phyloP scores from a whole-genome alignment of 768 basidiomycete genomes.

The Boletus pseudopeckii region DNA sequence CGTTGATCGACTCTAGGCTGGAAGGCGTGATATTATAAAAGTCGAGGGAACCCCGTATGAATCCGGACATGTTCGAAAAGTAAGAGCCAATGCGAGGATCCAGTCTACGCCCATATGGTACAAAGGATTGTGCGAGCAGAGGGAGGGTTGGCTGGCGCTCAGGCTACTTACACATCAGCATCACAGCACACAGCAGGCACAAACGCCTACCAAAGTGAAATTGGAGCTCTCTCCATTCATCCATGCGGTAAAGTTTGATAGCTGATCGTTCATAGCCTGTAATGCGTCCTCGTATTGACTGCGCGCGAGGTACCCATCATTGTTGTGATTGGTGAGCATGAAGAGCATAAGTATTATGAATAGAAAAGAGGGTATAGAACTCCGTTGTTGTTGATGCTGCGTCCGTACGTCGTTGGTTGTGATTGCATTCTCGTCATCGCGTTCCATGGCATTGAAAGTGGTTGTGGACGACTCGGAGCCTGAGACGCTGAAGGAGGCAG shows the following conservation, averaged over 20 bases:
- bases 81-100: slow-evolving; percentile 54
- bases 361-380: slow-evolving; percentile 68
- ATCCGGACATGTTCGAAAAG: slow-evolving; percentile 75
- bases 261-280: slow-evolving; percentile 51
- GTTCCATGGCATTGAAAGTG: slow-evolving; percentile 27
- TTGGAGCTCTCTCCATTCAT: slow-evolving; percentile 63
- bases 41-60: slow-evolving; percentile 59
- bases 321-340: slow-evolving; percentile 73
- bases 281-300: slow-evolving; percentile 68
- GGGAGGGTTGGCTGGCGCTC: slow-evolving; percentile 40
- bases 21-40: slow-evolving; percentile 63
- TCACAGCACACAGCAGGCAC: not conserved
- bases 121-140: slow-evolving; percentile 48
- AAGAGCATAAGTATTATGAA: slow-evolving; percentile 74
- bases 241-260: slow-evolving; percentile 76
- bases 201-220: slow-evolving; percentile 55
- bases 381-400: slow-evolving; percentile 44
- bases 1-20: slow-evolving; percentile 33
- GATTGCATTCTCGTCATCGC: slow-evolving; percentile 22
- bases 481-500: not conserved
- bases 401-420: slow-evolving; percentile 8
- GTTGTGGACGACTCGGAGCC: not conserved
- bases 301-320: slow-evolving; percentile 61
- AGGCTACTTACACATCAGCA: slow-evolving; percentile 39
- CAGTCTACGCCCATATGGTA: slow-evolving; percentile 42